phyloP scores from a whole-genome alignment of 2,329 filamentous ascomycete species.

The Aspergillus latus region DNA sequence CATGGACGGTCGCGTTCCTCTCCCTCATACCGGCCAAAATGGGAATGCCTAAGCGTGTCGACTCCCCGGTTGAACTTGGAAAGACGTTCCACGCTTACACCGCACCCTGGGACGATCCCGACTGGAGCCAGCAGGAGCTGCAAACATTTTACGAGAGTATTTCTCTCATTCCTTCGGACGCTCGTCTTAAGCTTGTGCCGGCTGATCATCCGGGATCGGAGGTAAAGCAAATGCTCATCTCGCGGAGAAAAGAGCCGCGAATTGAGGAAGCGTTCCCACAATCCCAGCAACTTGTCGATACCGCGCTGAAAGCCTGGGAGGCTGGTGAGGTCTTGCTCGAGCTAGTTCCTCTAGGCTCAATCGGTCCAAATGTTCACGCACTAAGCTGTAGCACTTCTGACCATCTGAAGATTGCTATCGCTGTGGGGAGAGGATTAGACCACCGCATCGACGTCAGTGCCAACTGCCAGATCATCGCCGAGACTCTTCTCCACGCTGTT shows the following conservation, averaged over 20 bases:
- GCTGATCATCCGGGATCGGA: conserved; percentile 45
- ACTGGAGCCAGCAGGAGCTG: conserved; percentile 54
- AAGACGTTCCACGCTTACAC: conserved; percentile 47
- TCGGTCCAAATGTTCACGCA: conserved; percentile 38
- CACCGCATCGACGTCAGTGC: conserved; percentile 34
- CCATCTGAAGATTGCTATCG: conserved; percentile 33
- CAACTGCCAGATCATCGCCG: conserved; percentile 41
- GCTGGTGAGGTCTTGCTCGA: conserved; percentile 34
- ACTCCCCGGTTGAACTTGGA: conserved; percentile 34
- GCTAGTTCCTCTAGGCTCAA: conserved; percentile 33
- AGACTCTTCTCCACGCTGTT: conserved; percentile 40
- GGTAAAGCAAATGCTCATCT: conserved; percentile 43
- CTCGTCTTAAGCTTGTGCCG: conserved; percentile 44
- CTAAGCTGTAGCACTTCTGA: conserved; percentile 32
- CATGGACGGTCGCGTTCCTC: conserved; percentile 54
- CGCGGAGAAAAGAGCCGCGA: conserved; percentile 37
- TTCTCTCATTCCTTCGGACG: conserved; percentile 41
- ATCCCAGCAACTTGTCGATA: conserved; percentile 34
- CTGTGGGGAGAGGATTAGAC: conserved; percentile 33
- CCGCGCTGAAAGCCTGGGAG: conserved; percentile 36
- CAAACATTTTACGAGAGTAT: conserved; percentile 48
- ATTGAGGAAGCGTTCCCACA: conserved; percentile 49
- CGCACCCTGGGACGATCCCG: conserved; percentile 43
- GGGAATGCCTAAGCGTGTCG: conserved; percentile 45
- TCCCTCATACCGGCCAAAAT: conserved; percentile 52